Base-by-base conservation (phyloP, 2,329 filamentous ascomycete genomes). In the Lachnellula occidentalis region DNA sequence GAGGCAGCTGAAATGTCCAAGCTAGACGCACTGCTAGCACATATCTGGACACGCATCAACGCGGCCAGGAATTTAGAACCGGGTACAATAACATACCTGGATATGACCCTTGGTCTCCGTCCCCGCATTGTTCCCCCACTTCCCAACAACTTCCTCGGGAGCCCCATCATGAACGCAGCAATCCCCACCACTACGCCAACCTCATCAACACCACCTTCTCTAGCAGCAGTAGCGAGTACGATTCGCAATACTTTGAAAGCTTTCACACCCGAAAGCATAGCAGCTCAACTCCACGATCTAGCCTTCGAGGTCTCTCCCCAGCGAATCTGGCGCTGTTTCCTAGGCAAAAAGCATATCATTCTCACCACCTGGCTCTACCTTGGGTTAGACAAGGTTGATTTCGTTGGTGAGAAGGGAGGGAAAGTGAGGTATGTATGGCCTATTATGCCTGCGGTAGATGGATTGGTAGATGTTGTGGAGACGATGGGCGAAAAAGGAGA, bases 261-360 rank as follows among this genome's bases (percentile, higher is more conserved):
- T 1, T 76, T 76, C 55, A 73, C 70, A 0, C 65, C 69, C 0
- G 67, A 68, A 4, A 68, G 69, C 0, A 61, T 79, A 2, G 69
- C 66, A 0, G 70, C 73, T 3, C 63, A 72, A 34, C 61, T 79
- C 2, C 72, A 78, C 52, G 72, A 75, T 48, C 67, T 69, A 9
- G 73, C 73, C 2, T 66, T 72, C 52, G 76, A 78, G 59, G 58
- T 69, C 11, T 70, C 70, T 11, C 76, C 77, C 0, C 76, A 78
- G 63, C 67, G 76, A 5, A 57, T 78, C 15, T 79, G 76, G 77
- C 71, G 75, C 55, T 72, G 61, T 0, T 78, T 78, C 51, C 53
- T 76, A 6, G 77, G 76, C 0, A 54, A 59, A 0, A 63, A 67
- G 21, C 75, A 78, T 61, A 58, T 71, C 1, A 57, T 78, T 3